Evolutionary conservation across 495 filamentous ascomycete species (phyloP).

Genomic region (Neurospora tetraspora): DNA sequence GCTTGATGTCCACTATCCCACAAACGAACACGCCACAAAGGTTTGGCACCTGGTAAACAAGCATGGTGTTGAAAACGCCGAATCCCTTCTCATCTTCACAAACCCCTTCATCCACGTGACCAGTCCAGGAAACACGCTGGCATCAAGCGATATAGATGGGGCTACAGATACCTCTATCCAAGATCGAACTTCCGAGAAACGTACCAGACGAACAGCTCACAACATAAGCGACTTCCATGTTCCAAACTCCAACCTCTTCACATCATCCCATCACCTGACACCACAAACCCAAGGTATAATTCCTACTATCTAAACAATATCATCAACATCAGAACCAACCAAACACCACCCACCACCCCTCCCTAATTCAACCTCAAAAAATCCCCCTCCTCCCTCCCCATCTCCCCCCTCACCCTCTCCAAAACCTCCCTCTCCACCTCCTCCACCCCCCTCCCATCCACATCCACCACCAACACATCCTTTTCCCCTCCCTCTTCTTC

Average conservation of each 20-base stretch:
- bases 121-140: background rate
- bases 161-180: background rate
- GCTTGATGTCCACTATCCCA: background rate
- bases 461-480: slow-evolving; percentile 12
- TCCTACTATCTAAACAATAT: too few species aligned
- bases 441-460: slow-evolving; percentile 3
- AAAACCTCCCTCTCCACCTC: slow-evolving; percentile 5
- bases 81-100: background rate
- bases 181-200: too few species aligned
- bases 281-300: background rate
- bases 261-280: background rate
- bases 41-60: background rate
- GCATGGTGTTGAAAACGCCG: background rate
- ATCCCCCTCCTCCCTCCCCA: slow-evolving; percentile 10
- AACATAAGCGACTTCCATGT: background rate
- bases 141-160: background rate
- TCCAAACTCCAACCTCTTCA: background rate
- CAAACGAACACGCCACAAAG: background rate
- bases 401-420: slow-evolving; percentile 5
- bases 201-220: background rate
- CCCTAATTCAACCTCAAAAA: slow-evolving; percentile 2
- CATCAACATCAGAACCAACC: too few species aligned
- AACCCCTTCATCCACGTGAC: background rate
- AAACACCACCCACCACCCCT: background rate
- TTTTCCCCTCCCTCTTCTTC: background rate